Base-by-base conservation (phyloP, 2,329 filamentous ascomycete genomes). In the Fusarium sp. region DNA sequence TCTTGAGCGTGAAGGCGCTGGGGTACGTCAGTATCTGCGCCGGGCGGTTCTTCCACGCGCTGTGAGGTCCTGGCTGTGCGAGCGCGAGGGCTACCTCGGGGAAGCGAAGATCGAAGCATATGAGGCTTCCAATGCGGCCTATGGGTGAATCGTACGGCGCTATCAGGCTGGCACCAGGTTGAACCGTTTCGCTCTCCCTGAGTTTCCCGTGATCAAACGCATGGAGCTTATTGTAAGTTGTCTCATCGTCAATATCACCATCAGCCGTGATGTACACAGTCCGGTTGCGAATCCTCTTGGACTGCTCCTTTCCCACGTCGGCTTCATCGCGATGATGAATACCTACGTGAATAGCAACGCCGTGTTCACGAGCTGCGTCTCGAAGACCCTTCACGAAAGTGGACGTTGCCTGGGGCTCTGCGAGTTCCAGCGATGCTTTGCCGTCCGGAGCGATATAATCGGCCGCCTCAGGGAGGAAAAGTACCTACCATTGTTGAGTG, bases 31-130 rank as follows among this genome's bases (percentile, higher is more conserved):
- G 82, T 53, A 97, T 82, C 65, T 97, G 89, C 3, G 93, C 93
- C 6, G 79, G 81, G 28, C 61, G 70, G 22, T 54, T 58, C 35
- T 48, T 67, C 76, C 75, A 83, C 6, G 67, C 57, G 43, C 74
- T 79, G 13, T 40, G 40, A 7, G 75, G 55, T 2, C 73, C 72
- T 0, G 80, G 80, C 56, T 81, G 80, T 8, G 87, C 86, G 19
- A 97, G 84, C 2, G 88, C 84, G 11, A 96, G 78, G 0, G 88
- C 87, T 10, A 91, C 86, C 75, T 97, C 93, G 0, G 93, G 88
- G 75, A 96, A 97, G 2, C 94, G 88, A 65, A 97, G 80, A 80
- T 97, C 95, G 78, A 97, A 97, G 81, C 95, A 97, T 65, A 97
- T 96, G 54, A 91, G 84, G 64, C 91, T 84, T 20, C 93, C 95